phyloP scores from a whole-genome alignment of 306 rosid genomes.

The Sechiopsis laciniata region DNA sequence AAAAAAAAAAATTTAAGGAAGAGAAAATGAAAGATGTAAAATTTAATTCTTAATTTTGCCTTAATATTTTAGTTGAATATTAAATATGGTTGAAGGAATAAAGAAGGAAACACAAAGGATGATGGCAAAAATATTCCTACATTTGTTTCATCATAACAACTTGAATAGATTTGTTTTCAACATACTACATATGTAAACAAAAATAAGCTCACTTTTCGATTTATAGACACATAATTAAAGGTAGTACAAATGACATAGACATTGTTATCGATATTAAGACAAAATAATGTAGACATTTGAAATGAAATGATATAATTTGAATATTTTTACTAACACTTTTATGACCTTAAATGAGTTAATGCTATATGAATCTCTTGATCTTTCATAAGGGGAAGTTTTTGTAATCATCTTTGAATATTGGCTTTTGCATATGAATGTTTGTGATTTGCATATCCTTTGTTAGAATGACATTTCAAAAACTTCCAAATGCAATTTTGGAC shows the following conservation, averaged over 20 bases:
- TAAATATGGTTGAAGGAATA: no score
- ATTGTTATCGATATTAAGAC: no score
- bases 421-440: neutral
- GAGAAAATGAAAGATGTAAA: no score
- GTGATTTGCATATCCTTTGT: neutral
- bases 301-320: no score
- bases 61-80: no score
- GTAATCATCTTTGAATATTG: neutral
- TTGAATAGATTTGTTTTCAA: neutral
- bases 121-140: no score
- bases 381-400: neutral
- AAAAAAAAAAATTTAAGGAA: no score
- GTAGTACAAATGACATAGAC: neutral
- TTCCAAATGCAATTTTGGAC: constrained; percentile 5
- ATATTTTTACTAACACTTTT: no score
- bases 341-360: no score
- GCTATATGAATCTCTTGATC: neutral
- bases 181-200: neutral
- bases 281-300: no score
- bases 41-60: no score
- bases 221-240: neutral
- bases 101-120: no score
- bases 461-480: neutral
- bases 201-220: neutral
- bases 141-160: neutral